A percentile compares a stretch with the other conserved stretches of the same genome.
These are phyloP conservation scores for Hemerocallis citrina DNA, from an alignment of 106 monocot genomes.

Conservation along the genomic window DNA sequence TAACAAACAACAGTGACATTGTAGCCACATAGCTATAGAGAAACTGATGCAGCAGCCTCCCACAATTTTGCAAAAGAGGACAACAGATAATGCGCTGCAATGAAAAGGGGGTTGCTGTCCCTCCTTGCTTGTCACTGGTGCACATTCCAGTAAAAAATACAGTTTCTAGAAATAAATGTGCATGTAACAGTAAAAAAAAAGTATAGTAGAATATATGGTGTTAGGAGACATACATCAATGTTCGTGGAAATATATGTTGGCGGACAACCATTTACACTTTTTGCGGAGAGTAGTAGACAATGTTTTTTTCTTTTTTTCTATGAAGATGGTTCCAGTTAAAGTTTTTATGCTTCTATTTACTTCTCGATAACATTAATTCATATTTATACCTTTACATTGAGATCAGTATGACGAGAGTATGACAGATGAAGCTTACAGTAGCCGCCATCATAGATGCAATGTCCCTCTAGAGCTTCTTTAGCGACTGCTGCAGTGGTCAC, in stretches of 20 bases:
- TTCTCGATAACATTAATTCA: constrained; percentile 17
- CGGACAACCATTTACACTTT: not conserved
- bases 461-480: constrained; percentile 76
- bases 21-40: too few species aligned
- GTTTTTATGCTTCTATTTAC: constrained; percentile 2
- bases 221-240: constrained; percentile 5
- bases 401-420: constrained; percentile 98
- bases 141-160: too few species aligned
- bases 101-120: too few species aligned
- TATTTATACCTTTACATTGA: constrained; percentile 82
- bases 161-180: too few species aligned
- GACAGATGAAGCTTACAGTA: constrained; percentile 96
- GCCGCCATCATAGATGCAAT: constrained; percentile 91
- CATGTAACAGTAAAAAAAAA: not conserved
- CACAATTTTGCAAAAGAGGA: too few species aligned
- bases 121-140: too few species aligned
- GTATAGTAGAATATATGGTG: not conserved
- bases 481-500: constrained; percentile 63
- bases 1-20: not conserved
- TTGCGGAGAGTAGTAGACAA: not conserved
- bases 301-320: not conserved
- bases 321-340: not conserved
- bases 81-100: too few species aligned
- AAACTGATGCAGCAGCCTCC: too few species aligned
- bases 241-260: not conserved